phyloP scores from a whole-genome alignment of 2,329 filamentous ascomycete species.

The Sporothrix variecibatus region DNA sequence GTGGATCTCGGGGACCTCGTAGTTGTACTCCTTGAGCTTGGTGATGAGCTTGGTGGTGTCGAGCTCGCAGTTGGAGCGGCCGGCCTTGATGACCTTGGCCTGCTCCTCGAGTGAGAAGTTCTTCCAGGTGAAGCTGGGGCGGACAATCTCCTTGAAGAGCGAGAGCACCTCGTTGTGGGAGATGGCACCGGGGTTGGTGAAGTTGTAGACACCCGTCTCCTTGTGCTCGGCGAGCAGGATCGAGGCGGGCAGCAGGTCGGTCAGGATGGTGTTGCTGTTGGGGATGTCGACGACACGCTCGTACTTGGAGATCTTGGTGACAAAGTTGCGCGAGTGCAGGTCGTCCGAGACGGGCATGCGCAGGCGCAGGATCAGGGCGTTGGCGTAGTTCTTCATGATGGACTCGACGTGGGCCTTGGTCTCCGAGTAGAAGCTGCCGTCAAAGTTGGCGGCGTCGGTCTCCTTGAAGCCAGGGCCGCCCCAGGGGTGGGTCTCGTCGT shows the following conservation, averaged over 20 bases:
- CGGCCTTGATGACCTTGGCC: slow-evolving; percentile 67
- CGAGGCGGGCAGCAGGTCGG: slow-evolving; percentile 63
- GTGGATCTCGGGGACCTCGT: slow-evolving; percentile 62
- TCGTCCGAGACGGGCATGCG: slow-evolving; percentile 71
- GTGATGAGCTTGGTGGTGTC: slow-evolving; percentile 62
- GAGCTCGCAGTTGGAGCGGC: slow-evolving; percentile 65
- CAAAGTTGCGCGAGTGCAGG: slow-evolving; percentile 66
- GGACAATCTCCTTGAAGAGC: slow-evolving; percentile 64
- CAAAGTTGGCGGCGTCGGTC: slow-evolving; percentile 65
- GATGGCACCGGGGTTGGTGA: slow-evolving; percentile 70
- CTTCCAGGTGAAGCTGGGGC: slow-evolving; percentile 61
- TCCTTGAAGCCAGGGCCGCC: slow-evolving; percentile 62
- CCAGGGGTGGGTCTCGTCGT: slow-evolving; percentile 62
- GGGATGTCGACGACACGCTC: slow-evolving; percentile 66
- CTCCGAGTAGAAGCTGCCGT: slow-evolving; percentile 67
- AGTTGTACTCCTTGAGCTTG: slow-evolving; percentile 61
- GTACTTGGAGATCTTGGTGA: slow-evolving; percentile 69
- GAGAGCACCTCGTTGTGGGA: slow-evolving; percentile 69
- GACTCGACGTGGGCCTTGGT: slow-evolving; percentile 67
- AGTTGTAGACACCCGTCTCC: slow-evolving; percentile 68
- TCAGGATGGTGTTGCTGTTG: slow-evolving; percentile 68
- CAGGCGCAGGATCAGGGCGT: slow-evolving; percentile 64
- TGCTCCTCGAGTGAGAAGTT: slow-evolving; percentile 69
- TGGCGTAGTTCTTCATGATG: slow-evolving; percentile 63
- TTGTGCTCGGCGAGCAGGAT: slow-evolving; percentile 96